Evolutionary conservation across 2,329 filamentous ascomycete species (phyloP).

Genomic region (Xylaria polymorpha): DNA sequence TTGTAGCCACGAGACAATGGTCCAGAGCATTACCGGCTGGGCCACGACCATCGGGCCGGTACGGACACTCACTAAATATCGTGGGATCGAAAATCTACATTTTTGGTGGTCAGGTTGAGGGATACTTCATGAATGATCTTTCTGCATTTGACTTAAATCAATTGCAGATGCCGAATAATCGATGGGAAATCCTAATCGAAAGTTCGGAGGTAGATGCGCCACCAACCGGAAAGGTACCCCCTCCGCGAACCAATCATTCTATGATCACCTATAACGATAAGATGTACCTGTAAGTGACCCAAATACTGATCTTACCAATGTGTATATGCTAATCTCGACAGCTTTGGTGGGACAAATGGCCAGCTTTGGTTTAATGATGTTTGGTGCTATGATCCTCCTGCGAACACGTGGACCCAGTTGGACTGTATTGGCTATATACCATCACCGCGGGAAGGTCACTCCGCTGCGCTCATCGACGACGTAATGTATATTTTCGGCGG

Average conservation of each 20-base stretch:
- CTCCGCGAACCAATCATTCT: constrained; percentile 93
- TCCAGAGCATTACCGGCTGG: constrained; percentile 91
- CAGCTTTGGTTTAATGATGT: constrained; percentile 99
- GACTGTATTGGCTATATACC: constrained; percentile 99
- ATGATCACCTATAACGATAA: constrained; percentile 93
- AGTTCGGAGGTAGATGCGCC: constrained; percentile 74
- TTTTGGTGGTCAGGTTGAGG: constrained; percentile 97
- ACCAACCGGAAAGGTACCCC: constrained; percentile 75
- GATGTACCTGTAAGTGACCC: constrained; percentile 82
- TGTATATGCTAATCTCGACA: constrained; percentile 51
- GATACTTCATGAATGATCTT: constrained; percentile 97
- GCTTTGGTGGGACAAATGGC: constrained; percentile 97
- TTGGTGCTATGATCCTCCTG: constrained; percentile 90
- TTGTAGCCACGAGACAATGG: constrained; percentile 93
- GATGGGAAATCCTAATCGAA: constrained; percentile 91
- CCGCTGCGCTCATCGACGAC: constrained; percentile 91
- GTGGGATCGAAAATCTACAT: constrained; percentile 97
- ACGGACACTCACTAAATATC: constrained; percentile 96
- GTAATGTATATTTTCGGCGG: constrained; percentile 99
- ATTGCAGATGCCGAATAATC: constrained; percentile 87
- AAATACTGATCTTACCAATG: neutral
- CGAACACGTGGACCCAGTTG: constrained; percentile 86
- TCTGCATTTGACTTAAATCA: constrained; percentile 96
- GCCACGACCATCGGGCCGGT: constrained; percentile 86
- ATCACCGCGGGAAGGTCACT: constrained; percentile 91